Evolutionary conservation across 179 eudicot genomes (phyloP), one percentile per base, ranked within the genome.

Genomic region (Spergularia azorica): DNA sequence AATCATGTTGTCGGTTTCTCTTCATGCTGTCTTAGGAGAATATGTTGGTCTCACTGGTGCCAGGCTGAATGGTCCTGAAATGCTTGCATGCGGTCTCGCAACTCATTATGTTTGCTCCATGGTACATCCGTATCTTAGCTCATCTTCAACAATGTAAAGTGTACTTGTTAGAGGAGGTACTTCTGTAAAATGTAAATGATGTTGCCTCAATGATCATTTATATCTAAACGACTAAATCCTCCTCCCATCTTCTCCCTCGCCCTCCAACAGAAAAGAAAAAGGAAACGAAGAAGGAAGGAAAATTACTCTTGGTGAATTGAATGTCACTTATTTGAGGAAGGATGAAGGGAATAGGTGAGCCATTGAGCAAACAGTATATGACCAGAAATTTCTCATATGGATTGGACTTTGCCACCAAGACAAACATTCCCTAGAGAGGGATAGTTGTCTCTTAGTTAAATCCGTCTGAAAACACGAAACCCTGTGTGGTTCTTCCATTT

Each of bases 11-110:
- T 46, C 0, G 7, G 9, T 70, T 66, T 72, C 56, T n/a, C 26
- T 79, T 52, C 55, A 14, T 77, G 20, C 18, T 80, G 16, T 58
- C 18, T 71, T 86, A 93, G 98, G 98, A 62, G 98, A 92, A 79
- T 93, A 93, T 87, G 87, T 84, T 41, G 95, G 95, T 52, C 88
- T 93, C 70, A 89, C 98, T 55, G 97, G 98, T 21, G 66, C 91
- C 63, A 84, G 95, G 87, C 86, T 93, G 89, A 95, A 92, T 88
- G 98, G 98, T 74, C 91, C 93, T 70, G 98, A 93, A 85, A 93
- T 93, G 98, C 95, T 93, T 83, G 98, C 97, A 15, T 93, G 97
- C 78, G 98, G 97, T 68, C 97, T 93, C 73, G 98, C 97, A 73
- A 93, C 98, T 55, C 97, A 93, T 78, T 93, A 87, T 84, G 97